Base-by-base conservation (phyloP, 73 alveolate genomes). In the Paramecium bursaria region DNA sequence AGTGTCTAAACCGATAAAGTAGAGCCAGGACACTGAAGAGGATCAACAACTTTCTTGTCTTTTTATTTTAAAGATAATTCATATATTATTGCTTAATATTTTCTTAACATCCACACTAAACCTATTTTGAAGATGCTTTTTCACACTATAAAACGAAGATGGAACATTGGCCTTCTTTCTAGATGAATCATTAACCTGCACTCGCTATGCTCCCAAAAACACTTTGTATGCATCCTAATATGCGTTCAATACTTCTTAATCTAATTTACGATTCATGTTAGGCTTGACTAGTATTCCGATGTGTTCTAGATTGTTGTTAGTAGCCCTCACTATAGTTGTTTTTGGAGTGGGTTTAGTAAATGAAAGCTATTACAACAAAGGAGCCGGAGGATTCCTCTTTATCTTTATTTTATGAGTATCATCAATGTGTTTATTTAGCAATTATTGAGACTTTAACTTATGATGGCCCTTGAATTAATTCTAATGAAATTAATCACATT, bases 201-300 rank as follows among this genome's bases (percentile, higher is more conserved):
- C 11, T 39, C 14, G 49, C 5, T 11, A n/a, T n/a, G n/a, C 49
- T 39, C 11, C 5, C 11, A 39, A 39, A 7, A 39, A 39, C 4
- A 26, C 44, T 15, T n/a, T 21, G 1, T 67, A 9, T 0, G 26
- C 15, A 25, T 2, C 9, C 9, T 21, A 11, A 9, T 26, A 17
- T 67, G 33, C 61, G n/a, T 35, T 57, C 21, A 5, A 1, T 2
- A 3, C 44, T 27, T 67, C 13, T 0, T 42, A 47, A n/a, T 21
- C 55, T 17, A 39, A 67, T 25, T 39, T 39, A 30, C 33, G 76
- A 17, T 67, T 30, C n/a, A n/a, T n/a, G n/a, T n/a, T n/a, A 25
- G 82, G 60, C 44, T 67, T 67, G 25, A 67, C 51, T 67, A 25
- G 19, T 10, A 67, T 15, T 67, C 82, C 82, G 2, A 67, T 35